Base-by-base conservation (phyloP, 140 eudicot species). In the Bidens hawaiensis region DNA sequence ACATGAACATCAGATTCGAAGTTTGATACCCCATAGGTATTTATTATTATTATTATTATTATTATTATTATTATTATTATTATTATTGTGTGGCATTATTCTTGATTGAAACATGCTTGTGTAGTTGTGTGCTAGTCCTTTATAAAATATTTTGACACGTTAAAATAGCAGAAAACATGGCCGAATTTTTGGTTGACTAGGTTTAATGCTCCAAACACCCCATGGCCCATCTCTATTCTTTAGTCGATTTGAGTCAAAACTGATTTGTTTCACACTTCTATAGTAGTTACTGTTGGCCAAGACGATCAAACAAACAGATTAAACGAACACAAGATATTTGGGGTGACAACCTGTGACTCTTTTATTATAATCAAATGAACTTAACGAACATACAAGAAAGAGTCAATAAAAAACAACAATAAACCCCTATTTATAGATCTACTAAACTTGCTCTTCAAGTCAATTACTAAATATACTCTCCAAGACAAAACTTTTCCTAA, bases 91-190 rank as follows among this genome's bases (percentile, higher is more conserved):
- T 1, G 40, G 71, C 58, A 63, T 55, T 73, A 48, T 73, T 72
- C 31, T 46, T 36, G 62, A 70, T 70, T 70, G 42, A 47, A 31
- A 34, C 62, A 60, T 70, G 68, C 31, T 18, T 56, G 67, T n/a
- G n/a, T n/a, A n/a, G n/a, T 18, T 56, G 67, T 73, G 61, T 69
- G 27, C 46, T 45, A 67, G 54, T 38, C 72, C 49, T 63, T 64
- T 72, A 60, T 27, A 4, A 72, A 27, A 7, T 16, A 16, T 72
- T 72, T 64, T 21, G 70, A 62, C 67, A 43, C 72, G 24, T 13
- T 5, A 72, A 64, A 72, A 72, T 49, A 72, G 67, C 45, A 49
- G 53, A 55, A 72, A 72, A 72, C 34, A 31, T 43, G 18, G 77
- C 45, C 15, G 60, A 7, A 10, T 55, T 64, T 65, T 13, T 54